phyloP scores from a whole-genome alignment of 164 flowering plant genomes.

The Aristolochia contorta region DNA sequence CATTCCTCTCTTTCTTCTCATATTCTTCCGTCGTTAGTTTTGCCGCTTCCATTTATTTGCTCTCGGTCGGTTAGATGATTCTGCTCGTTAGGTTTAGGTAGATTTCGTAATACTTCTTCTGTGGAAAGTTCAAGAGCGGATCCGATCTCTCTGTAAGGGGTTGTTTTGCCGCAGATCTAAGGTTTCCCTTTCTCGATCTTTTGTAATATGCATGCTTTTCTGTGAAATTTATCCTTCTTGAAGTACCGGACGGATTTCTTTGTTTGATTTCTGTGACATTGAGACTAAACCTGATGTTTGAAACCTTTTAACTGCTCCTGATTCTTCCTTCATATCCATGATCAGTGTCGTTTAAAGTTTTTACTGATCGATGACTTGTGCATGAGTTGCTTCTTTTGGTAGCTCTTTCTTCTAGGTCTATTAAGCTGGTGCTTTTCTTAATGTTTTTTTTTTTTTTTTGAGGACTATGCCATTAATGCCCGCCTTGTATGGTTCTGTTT shows the following conservation, averaged over 20 bases:
- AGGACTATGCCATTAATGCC: too few species aligned
- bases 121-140: background rate
- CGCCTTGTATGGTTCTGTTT: too few species aligned
- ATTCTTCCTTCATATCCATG: background rate
- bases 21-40: background rate
- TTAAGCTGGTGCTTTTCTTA: too few species aligned
- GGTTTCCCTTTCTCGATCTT: background rate
- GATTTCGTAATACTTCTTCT: background rate
- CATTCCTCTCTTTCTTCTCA: background rate
- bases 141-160: background rate
- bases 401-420: too few species aligned
- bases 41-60: background rate
- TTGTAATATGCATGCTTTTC: background rate
- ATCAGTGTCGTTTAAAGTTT: too few species aligned
- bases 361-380: too few species aligned
- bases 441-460: too few species aligned
- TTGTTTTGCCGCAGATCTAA: too few species aligned
- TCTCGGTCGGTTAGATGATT: background rate
- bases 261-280: background rate
- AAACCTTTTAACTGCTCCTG: background rate
- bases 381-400: too few species aligned
- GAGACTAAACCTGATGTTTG: background rate
- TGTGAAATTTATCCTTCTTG: background rate
- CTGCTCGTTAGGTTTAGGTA: background rate
- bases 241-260: background rate